A percentile compares a stretch with the other conserved stretches of the same genome.
These are phyloP conservation scores for Colletotrichum aenigma DNA, from an alignment of 2,329 filamentous ascomycete genomes.

Conservation along the genomic window DNA sequence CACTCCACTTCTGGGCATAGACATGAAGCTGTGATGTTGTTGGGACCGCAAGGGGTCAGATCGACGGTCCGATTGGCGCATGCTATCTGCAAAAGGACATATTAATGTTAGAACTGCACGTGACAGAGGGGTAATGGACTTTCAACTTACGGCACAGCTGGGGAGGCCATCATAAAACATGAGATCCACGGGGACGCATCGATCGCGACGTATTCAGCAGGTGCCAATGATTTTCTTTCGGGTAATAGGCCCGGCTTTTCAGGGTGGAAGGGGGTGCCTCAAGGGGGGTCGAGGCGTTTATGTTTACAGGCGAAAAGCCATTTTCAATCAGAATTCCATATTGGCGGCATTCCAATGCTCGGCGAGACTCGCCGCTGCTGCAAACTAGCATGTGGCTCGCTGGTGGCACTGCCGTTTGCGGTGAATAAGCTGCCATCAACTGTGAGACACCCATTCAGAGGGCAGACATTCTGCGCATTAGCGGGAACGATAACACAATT, in stretches of 20 bases:
- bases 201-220: not conserved
- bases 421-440: not conserved
- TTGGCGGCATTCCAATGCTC: not conserved
- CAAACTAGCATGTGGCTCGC: not conserved
- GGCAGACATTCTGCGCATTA: not conserved
- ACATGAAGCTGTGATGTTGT: not conserved
- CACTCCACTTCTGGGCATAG: not conserved
- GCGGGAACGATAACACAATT: not conserved
- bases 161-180: not conserved
- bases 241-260: not conserved
- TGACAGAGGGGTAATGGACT: not conserved
- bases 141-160: not conserved
- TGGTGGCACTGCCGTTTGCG: not conserved
- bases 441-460: not conserved
- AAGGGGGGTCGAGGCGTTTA: not conserved
- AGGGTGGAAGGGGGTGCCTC: not conserved
- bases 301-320: not conserved
- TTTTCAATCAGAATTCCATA: not conserved
- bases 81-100: not conserved
- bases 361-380: not conserved
- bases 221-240: not conserved
- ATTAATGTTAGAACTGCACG: not conserved
- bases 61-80: not conserved
- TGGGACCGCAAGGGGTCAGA: not conserved
- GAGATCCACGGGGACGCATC: not conserved